Evolutionary conservation across 805 yeast species (phyloP), one percentile per base, ranked within the genome.

Genomic region (Ogataea trehalophila): DNA sequence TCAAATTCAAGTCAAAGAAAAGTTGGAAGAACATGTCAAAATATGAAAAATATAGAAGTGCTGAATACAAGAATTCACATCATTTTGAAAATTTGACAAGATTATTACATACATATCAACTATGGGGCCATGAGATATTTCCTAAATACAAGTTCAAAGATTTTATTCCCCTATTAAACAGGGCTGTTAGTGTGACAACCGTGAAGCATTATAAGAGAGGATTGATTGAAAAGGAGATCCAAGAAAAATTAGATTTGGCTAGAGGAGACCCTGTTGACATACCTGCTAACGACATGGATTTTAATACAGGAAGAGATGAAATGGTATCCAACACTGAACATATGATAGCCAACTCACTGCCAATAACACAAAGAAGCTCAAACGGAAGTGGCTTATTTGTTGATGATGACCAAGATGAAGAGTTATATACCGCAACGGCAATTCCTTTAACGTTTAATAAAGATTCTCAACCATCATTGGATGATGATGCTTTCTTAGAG

Each of bases 131-230:
- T 62, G 70, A 75, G 20, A 57, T 89, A 36, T 88, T 76, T 59
- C 95, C 97, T 5, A 86, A 85, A 67, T 88, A 94, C 15, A 82
- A 79, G 52, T 87, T 90, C 54, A 70, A 71, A 41, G 95, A 87
- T 62, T 82, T 90, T 57, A 66, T 85, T 1, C 70, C 73, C 22
- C 65, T 84, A 54, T 65, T 82, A 42, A 70, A 75, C 37, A 66
- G 72, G 15, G 72, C 80, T 38, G 83, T 86, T 14, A 65, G 63
- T 51, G 62, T 60, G 5, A 63, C 69, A 16, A 66, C 63, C 14
- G 63, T 80, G 31, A 72, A 71, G 48, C 69, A 64, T 2, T 67
- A 74, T 51, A 67, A 81, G 56, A 62, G 70, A 38, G 62, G 59
- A 14, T 58, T 65, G 47, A 62, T 75, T 14, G 60, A 67, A 26